These are phyloP conservation scores for Guadua angustifolia DNA, from an alignment of 176 grass and related monocot species.

Conservation along the genomic window DNA sequence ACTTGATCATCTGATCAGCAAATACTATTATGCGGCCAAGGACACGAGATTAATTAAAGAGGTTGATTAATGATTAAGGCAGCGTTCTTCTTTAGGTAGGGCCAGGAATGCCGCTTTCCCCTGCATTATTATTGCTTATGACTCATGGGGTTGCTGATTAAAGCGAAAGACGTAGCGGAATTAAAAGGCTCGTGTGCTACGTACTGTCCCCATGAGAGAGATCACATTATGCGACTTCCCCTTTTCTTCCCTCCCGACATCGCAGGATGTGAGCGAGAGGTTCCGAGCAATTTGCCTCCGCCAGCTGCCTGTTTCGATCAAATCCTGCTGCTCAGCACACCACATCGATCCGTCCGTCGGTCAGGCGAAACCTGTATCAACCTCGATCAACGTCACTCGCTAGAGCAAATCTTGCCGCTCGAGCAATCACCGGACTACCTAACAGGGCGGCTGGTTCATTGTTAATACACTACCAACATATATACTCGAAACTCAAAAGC, in stretches of 20 bases:
- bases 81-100: slow-evolving; percentile 40
- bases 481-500: neutral
- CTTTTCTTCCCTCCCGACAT: slow-evolving; percentile 25
- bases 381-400: neutral
- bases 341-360: neutral
- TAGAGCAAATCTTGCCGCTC: too few species aligned
- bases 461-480: neutral
- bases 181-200: slow-evolving; percentile 5
- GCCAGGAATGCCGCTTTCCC: slow-evolving; percentile 42
- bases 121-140: slow-evolving; percentile 59
- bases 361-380: neutral
- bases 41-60: slow-evolving; percentile 31
- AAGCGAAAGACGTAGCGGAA: slow-evolving; percentile 47
- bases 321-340: too few species aligned
- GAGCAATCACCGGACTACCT: neutral
- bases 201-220: neutral
- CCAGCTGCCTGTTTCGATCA: neutral
- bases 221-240: slow-evolving; percentile 23
- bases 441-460: neutral
- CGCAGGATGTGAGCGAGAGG: slow-evolving; percentile 24
- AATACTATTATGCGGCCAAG: too few species aligned
- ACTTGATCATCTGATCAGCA: neutral
- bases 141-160: slow-evolving; percentile 44
- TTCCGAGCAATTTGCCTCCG: neutral
- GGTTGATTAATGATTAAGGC: slow-evolving; percentile 35